A percentile compares a stretch with the other conserved stretches of the same genome.
Evolutionary conservation across 441 rosid species (phyloP).

Genomic region (Gossypium schwendimanii): DNA sequence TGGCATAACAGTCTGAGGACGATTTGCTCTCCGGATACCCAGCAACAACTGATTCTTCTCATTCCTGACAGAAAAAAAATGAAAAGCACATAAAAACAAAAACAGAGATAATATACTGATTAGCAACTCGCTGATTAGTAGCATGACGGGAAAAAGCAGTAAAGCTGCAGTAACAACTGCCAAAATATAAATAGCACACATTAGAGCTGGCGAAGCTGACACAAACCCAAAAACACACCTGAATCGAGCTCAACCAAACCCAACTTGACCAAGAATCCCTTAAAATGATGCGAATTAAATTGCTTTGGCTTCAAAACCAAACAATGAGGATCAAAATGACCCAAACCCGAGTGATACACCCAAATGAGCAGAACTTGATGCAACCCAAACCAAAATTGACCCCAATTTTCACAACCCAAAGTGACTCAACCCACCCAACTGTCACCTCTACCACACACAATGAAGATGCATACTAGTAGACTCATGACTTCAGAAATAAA

Average conservation of each 20-base stretch:
- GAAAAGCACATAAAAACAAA: neutral
- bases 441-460: neutral
- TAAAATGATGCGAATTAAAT: neutral
- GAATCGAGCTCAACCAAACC: neutral
- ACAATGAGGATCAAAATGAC: neutral
- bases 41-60: conserved; percentile 61
- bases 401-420: neutral
- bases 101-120: neutral
- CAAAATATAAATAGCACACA: neutral
- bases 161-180: neutral
- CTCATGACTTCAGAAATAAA: neutral
- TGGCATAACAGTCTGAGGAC: conserved; percentile 69
- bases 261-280: neutral
- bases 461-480: neutral
- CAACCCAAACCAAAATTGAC: neutral
- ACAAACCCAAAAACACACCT: neutral
- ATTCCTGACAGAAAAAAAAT: conserved; percentile 34
- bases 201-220: neutral
- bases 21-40: conserved; percentile 61
- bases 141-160: conserved; percentile 7
- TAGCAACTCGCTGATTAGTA: neutral
- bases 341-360: neutral
- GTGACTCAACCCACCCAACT: neutral
- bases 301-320: neutral
- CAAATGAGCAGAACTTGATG: neutral